Evolutionary conservation across 2,329 filamentous ascomycete genomes (phyloP), one percentile per base, ranked within the genome.

Genomic region (Penicillium sumatraense): DNA sequence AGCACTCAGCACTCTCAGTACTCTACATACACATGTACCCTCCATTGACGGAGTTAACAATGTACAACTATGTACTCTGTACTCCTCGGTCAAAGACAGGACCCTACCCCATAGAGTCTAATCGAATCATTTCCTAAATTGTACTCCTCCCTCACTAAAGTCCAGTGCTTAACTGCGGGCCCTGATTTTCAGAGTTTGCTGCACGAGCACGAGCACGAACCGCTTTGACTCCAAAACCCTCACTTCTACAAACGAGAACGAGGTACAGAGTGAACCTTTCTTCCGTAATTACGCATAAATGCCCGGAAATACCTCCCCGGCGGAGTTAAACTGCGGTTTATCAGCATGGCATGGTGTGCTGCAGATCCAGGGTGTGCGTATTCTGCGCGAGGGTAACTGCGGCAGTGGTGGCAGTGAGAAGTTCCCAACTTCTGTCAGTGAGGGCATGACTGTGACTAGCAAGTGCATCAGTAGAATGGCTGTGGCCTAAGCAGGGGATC

Each of bases 121-220:
- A 14, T 31, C 9, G 29, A 31, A 13, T 10, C 11, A 31, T 9
- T 31, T 11, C 29, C 29, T 10, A 31, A 14, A 14, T 31, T 11
- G 26, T 35, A 36, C 33, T 14, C 14, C 14, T 7, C 18, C n/a
- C 33, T 36, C 7, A 36, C 13, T 14, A 14, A 40, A 21, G 36
- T 4, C 13, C 20, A 38, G 6, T 18, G 18, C 16, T n/a, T 16
- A 40, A 21, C 13, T 26, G 14, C 36, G 40, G 44, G 51, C 47
- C 47, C 52, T 50, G 52, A 58, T 58, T 52, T 58, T 56, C 53
- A 45, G 41, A 49, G 49, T 56, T 57, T 51, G 18, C 38, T 50
- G 51, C 51, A 57, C 35, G 47, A 46, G 26, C n/a, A n/a, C n/a
- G n/a, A n/a, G n/a, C n/a, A n/a, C n/a, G n/a, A n/a, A n/a, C n/a